Evolutionary conservation across 345 rosid genomes (phyloP).

Genomic region (Mercurialis annua): DNA sequence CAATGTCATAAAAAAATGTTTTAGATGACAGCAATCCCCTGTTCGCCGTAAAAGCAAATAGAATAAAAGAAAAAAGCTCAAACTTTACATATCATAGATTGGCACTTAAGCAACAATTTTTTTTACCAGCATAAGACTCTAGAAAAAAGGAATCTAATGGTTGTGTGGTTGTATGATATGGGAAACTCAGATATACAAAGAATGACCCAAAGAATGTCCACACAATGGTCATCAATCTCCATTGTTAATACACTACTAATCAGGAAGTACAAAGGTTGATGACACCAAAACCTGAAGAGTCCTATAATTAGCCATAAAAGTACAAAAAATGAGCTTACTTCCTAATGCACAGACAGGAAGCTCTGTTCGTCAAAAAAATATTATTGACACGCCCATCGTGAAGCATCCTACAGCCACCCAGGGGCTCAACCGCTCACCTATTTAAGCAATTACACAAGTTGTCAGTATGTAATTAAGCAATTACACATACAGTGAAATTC

Average conservation of each 20-base stretch:
- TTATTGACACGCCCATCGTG: conserved; percentile 75
- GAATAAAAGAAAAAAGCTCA: not conserved
- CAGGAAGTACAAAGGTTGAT: conserved; percentile 12
- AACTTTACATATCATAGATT: not conserved
- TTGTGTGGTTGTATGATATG: not conserved
- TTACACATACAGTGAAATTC: not conserved
- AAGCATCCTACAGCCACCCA: conserved; percentile 96
- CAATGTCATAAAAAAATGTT: not conserved
- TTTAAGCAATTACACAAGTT: conserved; percentile 21
- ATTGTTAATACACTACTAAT: conserved; percentile 13
- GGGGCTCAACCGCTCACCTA: conserved; percentile 94
- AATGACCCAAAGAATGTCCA: conserved; percentile 14
- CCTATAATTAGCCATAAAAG: conserved; percentile 5
- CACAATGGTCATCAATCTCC: conserved; percentile 7
- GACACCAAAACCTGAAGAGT: conserved; percentile 7
- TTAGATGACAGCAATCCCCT: not conserved
- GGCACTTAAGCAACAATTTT: not conserved
- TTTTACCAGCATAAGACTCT: not conserved
- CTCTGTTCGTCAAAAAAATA: conserved; percentile 58
- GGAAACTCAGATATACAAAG: not conserved
- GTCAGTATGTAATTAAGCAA: conserved; percentile 10
- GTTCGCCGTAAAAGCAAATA: not conserved
- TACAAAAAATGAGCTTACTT: conserved; percentile 23
- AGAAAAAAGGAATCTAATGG: not conserved
- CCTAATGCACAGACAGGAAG: conserved; percentile 13